Percentiles rank a stretch among this genome's conserved stretches.
These are phyloP conservation scores for Stevia rebaudiana DNA, from an alignment of 140 eudicot genomes.

Conservation along the genomic window DNA sequence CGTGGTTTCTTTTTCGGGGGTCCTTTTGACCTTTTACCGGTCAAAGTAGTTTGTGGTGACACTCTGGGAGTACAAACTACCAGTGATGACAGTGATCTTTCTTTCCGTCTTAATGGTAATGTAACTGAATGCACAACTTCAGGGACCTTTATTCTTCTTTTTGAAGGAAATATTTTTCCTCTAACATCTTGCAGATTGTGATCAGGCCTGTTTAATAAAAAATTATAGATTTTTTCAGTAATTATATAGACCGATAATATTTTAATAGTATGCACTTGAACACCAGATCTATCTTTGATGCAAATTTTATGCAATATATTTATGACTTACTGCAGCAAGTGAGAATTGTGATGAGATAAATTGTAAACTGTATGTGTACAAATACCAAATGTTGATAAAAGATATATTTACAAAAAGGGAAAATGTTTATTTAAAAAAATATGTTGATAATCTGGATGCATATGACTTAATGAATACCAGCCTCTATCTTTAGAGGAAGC, in stretches of 20 bases:
- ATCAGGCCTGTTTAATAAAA: conserved; percentile 66
- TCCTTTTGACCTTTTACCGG: conserved; percentile 75
- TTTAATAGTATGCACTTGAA: background rate
- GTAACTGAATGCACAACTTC: conserved; percentile 43
- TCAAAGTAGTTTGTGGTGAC: conserved; percentile 54
- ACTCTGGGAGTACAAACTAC: conserved; percentile 83
- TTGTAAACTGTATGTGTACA: background rate
- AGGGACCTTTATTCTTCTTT: conserved; percentile 55
- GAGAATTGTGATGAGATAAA: background rate
- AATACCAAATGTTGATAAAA: background rate
- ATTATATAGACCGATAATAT: conserved; percentile 1
- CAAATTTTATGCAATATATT: background rate
- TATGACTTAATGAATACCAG: too few relatives aligned
- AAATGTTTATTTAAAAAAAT: background rate
- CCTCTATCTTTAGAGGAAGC: background rate
- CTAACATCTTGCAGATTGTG: conserved; percentile 67
- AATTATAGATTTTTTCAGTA: background rate
- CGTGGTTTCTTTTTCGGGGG: conserved; percentile 51
- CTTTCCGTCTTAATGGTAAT: conserved; percentile 72
- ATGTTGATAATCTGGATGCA: too few relatives aligned
- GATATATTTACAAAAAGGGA: background rate
- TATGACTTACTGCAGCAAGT: background rate
- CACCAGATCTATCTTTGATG: conserved; percentile 11
- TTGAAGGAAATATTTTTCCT: conserved; percentile 73
- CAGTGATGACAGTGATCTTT: conserved; percentile 82